These are phyloP conservation scores for Lentinula sp. DNA, from an alignment of 768 basidiomycete species.

Conservation along the genomic window DNA sequence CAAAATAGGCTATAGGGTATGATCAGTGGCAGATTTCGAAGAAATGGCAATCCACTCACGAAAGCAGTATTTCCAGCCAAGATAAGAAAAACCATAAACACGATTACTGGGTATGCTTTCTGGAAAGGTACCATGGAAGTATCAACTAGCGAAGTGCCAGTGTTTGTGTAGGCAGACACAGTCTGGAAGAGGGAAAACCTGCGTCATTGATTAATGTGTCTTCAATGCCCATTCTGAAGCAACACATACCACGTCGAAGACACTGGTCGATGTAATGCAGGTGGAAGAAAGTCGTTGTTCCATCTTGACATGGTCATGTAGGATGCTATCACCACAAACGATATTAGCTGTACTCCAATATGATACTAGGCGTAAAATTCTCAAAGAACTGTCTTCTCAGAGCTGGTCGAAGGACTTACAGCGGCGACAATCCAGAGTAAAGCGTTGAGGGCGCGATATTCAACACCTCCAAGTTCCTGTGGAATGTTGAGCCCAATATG, in stretches of 20 bases:
- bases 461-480: constrained; percentile 82
- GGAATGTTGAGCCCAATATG: neutral
- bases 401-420: constrained; percentile 38
- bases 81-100: constrained; percentile 67
- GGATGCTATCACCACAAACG: constrained; percentile 72
- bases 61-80: constrained; percentile 92
- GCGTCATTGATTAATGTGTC: neutral
- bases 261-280: constrained; percentile 48
- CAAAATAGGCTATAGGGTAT: constrained; percentile 66
- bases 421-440: constrained; percentile 74
- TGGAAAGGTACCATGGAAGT: constrained; percentile 92
- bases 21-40: neutral
- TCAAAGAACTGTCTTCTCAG: neutral
- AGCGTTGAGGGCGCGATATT: constrained; percentile 79
- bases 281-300: constrained; percentile 52
- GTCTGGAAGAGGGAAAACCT: constrained; percentile 87
- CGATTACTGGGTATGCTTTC: constrained; percentile 73
- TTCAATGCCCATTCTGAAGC: neutral
- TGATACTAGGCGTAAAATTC: constrained; percentile 58
- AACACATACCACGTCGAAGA: constrained; percentile 57
- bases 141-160: constrained; percentile 84
- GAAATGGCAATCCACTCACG: constrained; percentile 43
- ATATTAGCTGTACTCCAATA: constrained; percentile 58
- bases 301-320: constrained; percentile 66
- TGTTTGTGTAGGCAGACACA: constrained; percentile 84